phyloP scores from a whole-genome alignment of 176 grass and related monocot genomes.

The Thinopyrum elongatum region DNA sequence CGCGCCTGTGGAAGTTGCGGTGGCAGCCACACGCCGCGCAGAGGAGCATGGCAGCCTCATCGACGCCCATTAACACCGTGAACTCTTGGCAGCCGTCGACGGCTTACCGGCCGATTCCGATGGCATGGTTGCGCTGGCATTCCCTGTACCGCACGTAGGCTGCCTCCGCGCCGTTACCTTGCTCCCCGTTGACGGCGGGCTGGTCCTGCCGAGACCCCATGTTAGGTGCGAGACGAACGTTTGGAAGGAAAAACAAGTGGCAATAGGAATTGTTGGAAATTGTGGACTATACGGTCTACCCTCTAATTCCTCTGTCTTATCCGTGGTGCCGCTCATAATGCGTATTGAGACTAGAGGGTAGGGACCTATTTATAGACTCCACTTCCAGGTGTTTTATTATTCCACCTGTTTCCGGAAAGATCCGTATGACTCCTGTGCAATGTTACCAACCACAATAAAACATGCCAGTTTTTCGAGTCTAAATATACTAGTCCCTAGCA shows the following conservation, averaged over 20 bases:
- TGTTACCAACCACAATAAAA: too few species aligned
- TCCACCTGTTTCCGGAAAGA: too few species aligned
- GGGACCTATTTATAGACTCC: too few species aligned
- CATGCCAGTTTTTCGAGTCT: too few species aligned
- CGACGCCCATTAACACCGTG: constrained; percentile 47
- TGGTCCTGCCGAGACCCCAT: constrained; percentile 51
- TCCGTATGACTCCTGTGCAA: too few species aligned
- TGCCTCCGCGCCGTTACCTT: constrained; percentile 24
- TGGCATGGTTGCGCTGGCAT: constrained; percentile 65
- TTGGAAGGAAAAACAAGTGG: background rate
- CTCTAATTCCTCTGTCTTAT: too few species aligned
- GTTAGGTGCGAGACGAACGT: background rate
- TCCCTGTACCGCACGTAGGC: constrained; percentile 43
- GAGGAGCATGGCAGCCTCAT: constrained; percentile 5
- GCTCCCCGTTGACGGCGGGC: background rate
- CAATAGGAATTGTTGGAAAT: background rate
- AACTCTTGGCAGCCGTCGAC: constrained; percentile 64
- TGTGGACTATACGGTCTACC: too few species aligned
- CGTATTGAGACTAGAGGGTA: too few species aligned
- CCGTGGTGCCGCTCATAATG: too few species aligned
- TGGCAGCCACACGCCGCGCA: constrained; percentile 68
- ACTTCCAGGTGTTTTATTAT: too few species aligned
- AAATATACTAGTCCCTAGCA: too few species aligned
- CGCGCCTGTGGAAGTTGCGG: constrained; percentile 66
- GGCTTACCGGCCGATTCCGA: constrained; percentile 42